phyloP scores from a whole-genome alignment of 208 protist species.

The Porcisia hertigi region DNA sequence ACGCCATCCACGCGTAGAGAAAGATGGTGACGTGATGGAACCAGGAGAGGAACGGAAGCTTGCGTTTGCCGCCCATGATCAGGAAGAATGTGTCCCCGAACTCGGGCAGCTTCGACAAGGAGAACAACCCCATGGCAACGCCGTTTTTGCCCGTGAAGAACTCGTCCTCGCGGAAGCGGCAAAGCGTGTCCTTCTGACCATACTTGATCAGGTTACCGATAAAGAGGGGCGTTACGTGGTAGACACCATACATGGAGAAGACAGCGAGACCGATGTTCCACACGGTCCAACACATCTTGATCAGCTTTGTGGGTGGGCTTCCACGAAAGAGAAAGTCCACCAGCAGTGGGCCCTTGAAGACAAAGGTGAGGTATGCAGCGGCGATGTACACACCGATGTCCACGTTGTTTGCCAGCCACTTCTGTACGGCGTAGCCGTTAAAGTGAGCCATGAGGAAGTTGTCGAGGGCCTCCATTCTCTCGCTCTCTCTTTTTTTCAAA shows the following conservation, averaged over 20 bases:
- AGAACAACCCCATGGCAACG: slow-evolving; percentile 79
- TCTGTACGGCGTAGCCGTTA: slow-evolving; percentile 38
- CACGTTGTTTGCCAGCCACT: slow-evolving; percentile 40
- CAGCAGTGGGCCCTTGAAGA: slow-evolving; percentile 46
- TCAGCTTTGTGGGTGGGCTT: slow-evolving; percentile 47
- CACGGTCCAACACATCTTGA: slow-evolving; percentile 64
- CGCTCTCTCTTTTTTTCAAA: too few relatives aligned
- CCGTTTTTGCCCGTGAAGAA: slow-evolving; percentile 67
- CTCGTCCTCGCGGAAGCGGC: slow-evolving; percentile 52
- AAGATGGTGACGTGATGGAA: slow-evolving; percentile 92
- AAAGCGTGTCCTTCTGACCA: slow-evolving; percentile 62
- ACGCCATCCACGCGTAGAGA: slow-evolving; percentile 90
- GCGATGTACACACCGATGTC: slow-evolving; percentile 59
- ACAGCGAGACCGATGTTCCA: slow-evolving; percentile 88
- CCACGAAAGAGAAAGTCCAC: slow-evolving; percentile 41
- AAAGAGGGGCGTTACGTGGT: slow-evolving; percentile 47
- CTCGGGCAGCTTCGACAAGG: slow-evolving; percentile 86
- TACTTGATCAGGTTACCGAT: slow-evolving; percentile 30
- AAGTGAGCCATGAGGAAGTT: slow-evolving; percentile 29
- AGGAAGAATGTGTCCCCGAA: slow-evolving; percentile 88
- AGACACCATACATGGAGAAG: slow-evolving; percentile 82
- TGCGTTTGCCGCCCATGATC: slow-evolving; percentile 62
- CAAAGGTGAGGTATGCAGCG: slow-evolving; percentile 60
- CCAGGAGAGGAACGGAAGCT: slow-evolving; percentile 84
- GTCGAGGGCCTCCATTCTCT: slow-evolving; percentile 31